These are phyloP conservation scores for Lactarius akahatsu DNA, from an alignment of 768 basidiomycete genomes.

Conservation along the genomic window DNA sequence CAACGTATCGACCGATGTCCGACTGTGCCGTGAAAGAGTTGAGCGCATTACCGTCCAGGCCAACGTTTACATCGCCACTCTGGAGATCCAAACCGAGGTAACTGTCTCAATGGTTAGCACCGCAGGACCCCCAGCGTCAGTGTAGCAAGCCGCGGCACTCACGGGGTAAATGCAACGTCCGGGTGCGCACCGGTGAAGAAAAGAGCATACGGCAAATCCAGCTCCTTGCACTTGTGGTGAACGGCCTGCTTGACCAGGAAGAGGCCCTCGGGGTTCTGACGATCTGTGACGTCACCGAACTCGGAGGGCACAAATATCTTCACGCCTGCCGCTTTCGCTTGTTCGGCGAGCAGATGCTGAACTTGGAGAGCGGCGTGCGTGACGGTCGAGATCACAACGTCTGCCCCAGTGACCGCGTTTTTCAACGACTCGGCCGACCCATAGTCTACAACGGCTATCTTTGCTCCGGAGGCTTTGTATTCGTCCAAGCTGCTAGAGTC, in stretches of 20 bases:
- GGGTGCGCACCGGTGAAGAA: constrained; percentile 28
- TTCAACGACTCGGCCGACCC: constrained; percentile 18
- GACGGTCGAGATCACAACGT: constrained; percentile 23
- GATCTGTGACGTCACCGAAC: constrained; percentile 28
- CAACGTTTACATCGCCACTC: constrained; percentile 22
- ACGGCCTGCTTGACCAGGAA: constrained; percentile 21
- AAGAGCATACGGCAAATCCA: constrained; percentile 28
- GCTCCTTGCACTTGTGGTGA: constrained; percentile 22
- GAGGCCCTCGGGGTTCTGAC: constrained; percentile 3
- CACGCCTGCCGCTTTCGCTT: constrained; percentile 35
- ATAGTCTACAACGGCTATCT: constrained; percentile 23
- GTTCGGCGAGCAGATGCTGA: constrained; percentile 34
- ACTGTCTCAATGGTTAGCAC: constrained; percentile 7
- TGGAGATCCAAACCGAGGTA: constrained; percentile 19
- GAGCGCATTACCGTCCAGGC: constrained; percentile 24
- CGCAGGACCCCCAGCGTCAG: not conserved
- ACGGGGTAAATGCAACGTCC: constrained; percentile 21
- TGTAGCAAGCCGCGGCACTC: not conserved
- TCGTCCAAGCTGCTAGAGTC: constrained; percentile 7
- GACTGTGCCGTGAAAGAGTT: constrained; percentile 27
- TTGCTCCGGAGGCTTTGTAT: constrained; percentile 15
- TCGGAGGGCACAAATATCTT: constrained; percentile 38
- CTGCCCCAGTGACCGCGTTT: constrained; percentile 13
- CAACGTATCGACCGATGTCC: constrained; percentile 30
- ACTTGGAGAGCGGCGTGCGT: constrained; percentile 15